Evolutionary conservation across 2,329 filamentous ascomycete species (phyloP).

Genomic region (Talaromyces pinophilus): DNA sequence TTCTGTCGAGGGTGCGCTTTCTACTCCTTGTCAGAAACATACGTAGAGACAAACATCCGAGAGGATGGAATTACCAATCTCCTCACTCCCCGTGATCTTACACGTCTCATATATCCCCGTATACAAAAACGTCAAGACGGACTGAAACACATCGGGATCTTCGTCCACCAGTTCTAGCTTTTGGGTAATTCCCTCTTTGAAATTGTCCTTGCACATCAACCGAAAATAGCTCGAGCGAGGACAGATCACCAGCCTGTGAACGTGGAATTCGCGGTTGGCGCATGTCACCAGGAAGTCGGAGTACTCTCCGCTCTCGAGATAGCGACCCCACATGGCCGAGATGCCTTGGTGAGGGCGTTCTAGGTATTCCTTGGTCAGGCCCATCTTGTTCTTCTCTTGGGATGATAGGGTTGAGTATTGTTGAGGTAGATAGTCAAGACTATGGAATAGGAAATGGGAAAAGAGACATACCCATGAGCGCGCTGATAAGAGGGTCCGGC

Average conservation of each 20-base stretch:
- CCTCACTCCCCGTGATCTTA: constrained; percentile 20
- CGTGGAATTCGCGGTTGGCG: constrained; percentile 32
- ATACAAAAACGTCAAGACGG: constrained; percentile 24
- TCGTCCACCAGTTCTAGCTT: constrained; percentile 22
- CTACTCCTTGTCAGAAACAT: neutral
- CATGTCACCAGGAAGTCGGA: constrained; percentile 41
- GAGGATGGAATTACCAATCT: constrained; percentile 5
- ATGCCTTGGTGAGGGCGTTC: constrained; percentile 19
- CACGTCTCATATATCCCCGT: constrained; percentile 24
- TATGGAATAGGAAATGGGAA: too few relatives aligned
- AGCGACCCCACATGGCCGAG: constrained; percentile 24
- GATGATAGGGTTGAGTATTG: neutral
- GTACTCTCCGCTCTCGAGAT: constrained; percentile 29
- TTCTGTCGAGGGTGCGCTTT: neutral
- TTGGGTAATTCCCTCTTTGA: constrained; percentile 30
- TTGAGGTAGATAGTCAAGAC: too few relatives aligned
- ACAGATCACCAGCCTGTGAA: constrained; percentile 41
- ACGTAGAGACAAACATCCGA: too few relatives aligned
- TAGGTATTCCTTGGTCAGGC: constrained; percentile 21
- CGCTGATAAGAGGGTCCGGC: neutral
- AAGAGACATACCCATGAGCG: neutral
- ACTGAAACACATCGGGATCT: constrained; percentile 24
- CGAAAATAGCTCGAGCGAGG: constrained; percentile 40
- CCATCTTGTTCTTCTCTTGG: neutral
- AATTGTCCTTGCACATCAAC: constrained; percentile 29